These are phyloP conservation scores for Solanum dulcamara DNA, from an alignment of 257 asterid genomes.

Conservation along the genomic window DNA sequence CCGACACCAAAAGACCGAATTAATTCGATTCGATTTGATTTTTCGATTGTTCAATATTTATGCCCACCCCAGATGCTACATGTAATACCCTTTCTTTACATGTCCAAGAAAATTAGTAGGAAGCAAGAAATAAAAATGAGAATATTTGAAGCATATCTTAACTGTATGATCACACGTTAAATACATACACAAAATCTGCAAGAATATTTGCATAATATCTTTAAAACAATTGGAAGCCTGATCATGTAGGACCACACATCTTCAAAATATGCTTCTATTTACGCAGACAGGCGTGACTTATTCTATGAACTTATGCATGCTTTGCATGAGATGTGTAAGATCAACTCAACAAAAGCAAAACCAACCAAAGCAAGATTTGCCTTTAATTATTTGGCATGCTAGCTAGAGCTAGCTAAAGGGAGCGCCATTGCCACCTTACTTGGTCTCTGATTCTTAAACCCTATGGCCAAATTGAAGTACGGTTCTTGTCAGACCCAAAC, in stretches of 20 bases:
- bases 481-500: background rate
- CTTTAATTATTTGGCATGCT: background rate
- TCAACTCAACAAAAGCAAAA: no score
- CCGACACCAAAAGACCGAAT: no score
- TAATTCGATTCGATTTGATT: no score
- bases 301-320: slow-evolving; percentile 1
- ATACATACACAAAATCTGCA: background rate
- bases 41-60: no score
- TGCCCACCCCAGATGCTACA: no score
- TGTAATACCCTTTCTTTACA: no score
- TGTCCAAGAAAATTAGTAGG: no score
- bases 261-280: slow-evolving; percentile 1
- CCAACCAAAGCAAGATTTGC: background rate
- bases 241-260: background rate
- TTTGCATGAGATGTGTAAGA: background rate
- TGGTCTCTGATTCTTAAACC: background rate
- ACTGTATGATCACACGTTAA: background rate
- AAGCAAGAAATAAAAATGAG: background rate
- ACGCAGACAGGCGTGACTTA: background rate
- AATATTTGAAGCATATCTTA: background rate
- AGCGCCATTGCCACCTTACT: background rate
- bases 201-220: background rate
- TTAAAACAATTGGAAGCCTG: background rate
- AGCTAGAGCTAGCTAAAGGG: background rate
- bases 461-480: background rate